These are phyloP conservation scores for Pseudoturritis turrita DNA, from an alignment of 345 rosid genomes.

Conservation along the genomic window DNA sequence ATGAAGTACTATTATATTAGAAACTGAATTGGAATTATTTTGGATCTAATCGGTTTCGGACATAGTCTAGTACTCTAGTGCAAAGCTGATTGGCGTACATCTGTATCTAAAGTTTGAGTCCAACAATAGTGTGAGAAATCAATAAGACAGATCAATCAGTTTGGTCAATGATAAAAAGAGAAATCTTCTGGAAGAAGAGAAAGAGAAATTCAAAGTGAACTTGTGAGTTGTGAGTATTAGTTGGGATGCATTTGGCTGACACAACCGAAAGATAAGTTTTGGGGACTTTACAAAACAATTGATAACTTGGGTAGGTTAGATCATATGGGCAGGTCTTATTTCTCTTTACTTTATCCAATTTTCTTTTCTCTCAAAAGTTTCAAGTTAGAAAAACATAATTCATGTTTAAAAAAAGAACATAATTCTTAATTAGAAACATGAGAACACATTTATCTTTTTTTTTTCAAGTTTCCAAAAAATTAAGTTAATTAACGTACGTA, in stretches of 20 bases:
- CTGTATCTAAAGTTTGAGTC: not conserved
- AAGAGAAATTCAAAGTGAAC: constrained; percentile 29
- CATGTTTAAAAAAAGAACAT: not conserved
- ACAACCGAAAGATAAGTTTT: constrained; percentile 5
- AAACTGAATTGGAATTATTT: too few species aligned
- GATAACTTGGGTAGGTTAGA: constrained; percentile 30
- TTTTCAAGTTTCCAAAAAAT: not conserved
- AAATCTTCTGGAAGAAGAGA: constrained; percentile 24
- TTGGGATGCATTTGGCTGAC: constrained; percentile 15
- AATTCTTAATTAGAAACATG: not conserved
- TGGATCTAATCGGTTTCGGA: too few species aligned
- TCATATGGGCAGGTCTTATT: constrained; percentile 12
- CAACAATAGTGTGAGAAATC: not conserved
- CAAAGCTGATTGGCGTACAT: too few species aligned
- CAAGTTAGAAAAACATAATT: not conserved
- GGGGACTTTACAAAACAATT: constrained; percentile 7
- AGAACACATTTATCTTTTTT: not conserved
- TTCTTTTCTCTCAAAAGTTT: not conserved
- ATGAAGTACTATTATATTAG: too few species aligned
- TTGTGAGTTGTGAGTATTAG: not conserved
- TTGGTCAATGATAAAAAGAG: not conserved
- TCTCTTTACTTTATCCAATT: not conserved
- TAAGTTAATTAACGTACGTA: too few species aligned
- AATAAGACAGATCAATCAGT: not conserved
- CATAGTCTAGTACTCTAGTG: not conserved